A percentile compares a stretch with the other conserved stretches of the same genome.
These are phyloP conservation scores for Talaromyces adpressus DNA, from an alignment of 495 filamentous ascomycete genomes.

Conservation along the genomic window DNA sequence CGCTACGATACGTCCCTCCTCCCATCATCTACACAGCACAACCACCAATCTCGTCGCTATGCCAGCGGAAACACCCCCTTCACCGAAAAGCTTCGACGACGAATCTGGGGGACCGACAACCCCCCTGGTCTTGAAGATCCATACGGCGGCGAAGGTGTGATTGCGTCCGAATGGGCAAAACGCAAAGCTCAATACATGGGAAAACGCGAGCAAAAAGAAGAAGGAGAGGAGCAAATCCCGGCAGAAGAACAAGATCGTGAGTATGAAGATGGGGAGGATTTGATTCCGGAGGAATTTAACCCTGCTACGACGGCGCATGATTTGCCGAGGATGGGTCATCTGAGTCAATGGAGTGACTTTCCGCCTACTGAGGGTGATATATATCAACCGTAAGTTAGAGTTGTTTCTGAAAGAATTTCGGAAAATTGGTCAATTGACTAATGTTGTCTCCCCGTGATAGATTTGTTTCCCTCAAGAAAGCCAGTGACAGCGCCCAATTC, in stretches of 20 bases:
- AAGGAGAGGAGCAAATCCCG: not conserved
- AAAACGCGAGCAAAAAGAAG: slow-evolving; percentile 8
- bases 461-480: not conserved
- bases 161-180: slow-evolving; percentile 23
- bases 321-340: slow-evolving; percentile 49
- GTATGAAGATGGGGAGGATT: slow-evolving; percentile 10
- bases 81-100: slow-evolving; percentile 43
- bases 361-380: slow-evolving; percentile 15
- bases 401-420: not conserved
- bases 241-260: slow-evolving; percentile 14
- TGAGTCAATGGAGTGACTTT: slow-evolving; percentile 39
- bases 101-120: slow-evolving; percentile 50
- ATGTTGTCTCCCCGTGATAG: not conserved
- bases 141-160: slow-evolving; percentile 33
- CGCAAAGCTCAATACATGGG: slow-evolving; percentile 4
- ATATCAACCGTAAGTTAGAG: slow-evolving; percentile 21
- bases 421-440: not conserved
- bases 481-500: slow-evolving; percentile 9
- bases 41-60: slow-evolving; percentile 32
- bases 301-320: slow-evolving; percentile 51
- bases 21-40: not conserved
- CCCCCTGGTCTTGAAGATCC: slow-evolving; percentile 49
- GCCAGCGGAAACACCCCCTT: slow-evolving; percentile 30
- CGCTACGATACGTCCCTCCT: slow-evolving; percentile 18
- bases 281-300: slow-evolving; percentile 32